Base-by-base conservation (phyloP, 139 green algal genomes). In the Tetradesmus obliquus region DNA sequence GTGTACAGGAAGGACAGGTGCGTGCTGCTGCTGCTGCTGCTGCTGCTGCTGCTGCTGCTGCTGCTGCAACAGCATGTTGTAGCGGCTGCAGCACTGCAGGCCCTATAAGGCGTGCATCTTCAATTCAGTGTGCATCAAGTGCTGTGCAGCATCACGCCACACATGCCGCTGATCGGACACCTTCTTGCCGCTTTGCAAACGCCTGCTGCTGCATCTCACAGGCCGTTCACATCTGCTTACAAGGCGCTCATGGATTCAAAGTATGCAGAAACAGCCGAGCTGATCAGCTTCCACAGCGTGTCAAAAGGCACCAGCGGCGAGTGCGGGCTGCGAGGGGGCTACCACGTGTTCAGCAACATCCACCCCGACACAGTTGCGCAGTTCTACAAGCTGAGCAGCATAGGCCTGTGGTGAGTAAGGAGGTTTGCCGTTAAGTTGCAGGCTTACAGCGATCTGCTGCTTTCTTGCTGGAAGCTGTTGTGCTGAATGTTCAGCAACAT, bases 331-430 rank as follows among this genome's bases (percentile, higher is more conserved):
- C 93, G 97, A 19, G 97, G 96, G 20, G 97, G 97, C 5, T 99
- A 98, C 94, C 93, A 98, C 79, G 97, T 98, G 92, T 93, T 98
- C 93, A 96, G 83, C 86, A 98, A 98, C 94, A 97, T 98, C 86
- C 95, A 98, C 92, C 95, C 94, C 0, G 96, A 91, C 76, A 93
- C 96, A 4, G 62, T 97, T 0, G 97, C 97, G 22, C 92, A 98
- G 93, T 74, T 98, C 13, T 98, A 98, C 95, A 99, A 99, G 66
- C 32, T 91, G 45, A 55, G 13, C 79, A 87, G 79, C 79, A 87
- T 91, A 3, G 79, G 79, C 15, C 79, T 91, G 13, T 91, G 87
- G 54, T 79, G 55, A 53, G 54, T 24, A n/a, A n/a, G n/a, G n/a
- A n/a, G n/a, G n/a, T n/a, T n/a, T n/a, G n/a, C n/a, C n/a, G n/a